A percentile compares a stretch with the other conserved stretches of the same genome.
Conservation (phyloP, 805 yeast species). For the Wickerhamomyces sydowiorum region DNA sequence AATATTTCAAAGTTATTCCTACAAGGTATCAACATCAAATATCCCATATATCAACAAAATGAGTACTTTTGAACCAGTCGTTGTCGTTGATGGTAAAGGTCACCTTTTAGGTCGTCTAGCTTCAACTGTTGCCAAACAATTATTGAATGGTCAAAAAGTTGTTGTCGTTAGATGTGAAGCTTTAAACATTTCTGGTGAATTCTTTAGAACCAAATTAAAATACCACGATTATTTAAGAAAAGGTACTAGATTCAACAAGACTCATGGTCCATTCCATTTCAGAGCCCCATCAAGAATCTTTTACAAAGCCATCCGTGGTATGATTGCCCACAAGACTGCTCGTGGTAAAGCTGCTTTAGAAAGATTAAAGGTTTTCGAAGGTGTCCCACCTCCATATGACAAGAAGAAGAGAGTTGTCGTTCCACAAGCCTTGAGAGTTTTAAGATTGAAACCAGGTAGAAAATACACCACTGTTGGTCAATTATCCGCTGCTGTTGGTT, state of each 20-base stretch:
- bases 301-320: constrained; percentile 99
- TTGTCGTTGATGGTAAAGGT: constrained; percentile 99
- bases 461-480: constrained; percentile 98
- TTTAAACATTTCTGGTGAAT: constrained; percentile 98
- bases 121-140: constrained; percentile 96
- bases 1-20: not conserved
- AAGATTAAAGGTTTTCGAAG: constrained; percentile 99
- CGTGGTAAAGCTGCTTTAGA: constrained; percentile 99
- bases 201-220: constrained; percentile 99
- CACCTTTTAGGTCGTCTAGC: constrained; percentile 99
- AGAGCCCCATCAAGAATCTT: constrained; percentile 99
- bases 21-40: not conserved
- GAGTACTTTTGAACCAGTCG: constrained; percentile 86
- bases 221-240: constrained; percentile 99
- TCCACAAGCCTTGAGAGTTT: constrained; percentile 98
- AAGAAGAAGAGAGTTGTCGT: constrained; percentile 99
- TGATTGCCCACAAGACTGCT: constrained; percentile 99
- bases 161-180: constrained; percentile 97
- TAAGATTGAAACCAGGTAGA: constrained; percentile 99
- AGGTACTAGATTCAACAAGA: constrained; percentile 98
- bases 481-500: constrained; percentile 94
- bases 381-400: constrained; percentile 99
- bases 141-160: constrained; percentile 96
- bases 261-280: constrained; percentile 99
- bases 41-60: constrained; percentile 21